phyloP scores from a whole-genome alignment of 257 asterid species.

The Solanum neorickii region DNA sequence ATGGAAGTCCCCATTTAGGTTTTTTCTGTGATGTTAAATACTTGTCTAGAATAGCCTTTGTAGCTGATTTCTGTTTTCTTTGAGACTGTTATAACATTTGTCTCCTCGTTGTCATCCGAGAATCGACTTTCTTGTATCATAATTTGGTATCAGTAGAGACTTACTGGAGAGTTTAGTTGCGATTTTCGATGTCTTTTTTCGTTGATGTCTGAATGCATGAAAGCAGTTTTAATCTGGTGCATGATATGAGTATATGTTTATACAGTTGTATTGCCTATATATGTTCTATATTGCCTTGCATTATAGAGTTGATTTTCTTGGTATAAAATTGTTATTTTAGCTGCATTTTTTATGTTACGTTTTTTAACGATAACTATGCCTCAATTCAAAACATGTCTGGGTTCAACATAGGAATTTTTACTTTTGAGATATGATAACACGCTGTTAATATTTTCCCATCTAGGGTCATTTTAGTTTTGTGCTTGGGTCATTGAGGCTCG shows the following conservation, averaged over 20 bases:
- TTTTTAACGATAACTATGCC: neutral
- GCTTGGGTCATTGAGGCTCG: neutral
- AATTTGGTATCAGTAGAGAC: neutral
- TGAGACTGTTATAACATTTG: neutral
- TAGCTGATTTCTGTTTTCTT: neutral
- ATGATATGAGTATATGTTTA: neutral
- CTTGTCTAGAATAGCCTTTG: neutral
- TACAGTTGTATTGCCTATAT: neutral
- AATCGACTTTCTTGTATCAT: neutral
- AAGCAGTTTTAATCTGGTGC: neutral
- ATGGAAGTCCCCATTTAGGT: slow-evolving; percentile 65
- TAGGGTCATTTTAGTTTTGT: neutral
- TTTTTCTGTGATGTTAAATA: neutral
- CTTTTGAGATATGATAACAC: neutral
- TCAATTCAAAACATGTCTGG: neutral
- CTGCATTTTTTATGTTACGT: neutral
- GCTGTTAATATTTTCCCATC: neutral
- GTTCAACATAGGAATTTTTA: neutral
- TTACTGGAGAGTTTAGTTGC: neutral
- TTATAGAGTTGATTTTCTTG: neutral
- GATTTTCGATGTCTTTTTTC: neutral
- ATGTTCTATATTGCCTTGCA: neutral
- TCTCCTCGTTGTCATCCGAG: neutral
- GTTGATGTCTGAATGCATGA: neutral
- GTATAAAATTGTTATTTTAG: neutral